A percentile compares a stretch with the other conserved stretches of the same genome.
Conservation (phyloP, 2,329 filamentous ascomycete genomes). For the Aspergillus neotritici region DNA sequence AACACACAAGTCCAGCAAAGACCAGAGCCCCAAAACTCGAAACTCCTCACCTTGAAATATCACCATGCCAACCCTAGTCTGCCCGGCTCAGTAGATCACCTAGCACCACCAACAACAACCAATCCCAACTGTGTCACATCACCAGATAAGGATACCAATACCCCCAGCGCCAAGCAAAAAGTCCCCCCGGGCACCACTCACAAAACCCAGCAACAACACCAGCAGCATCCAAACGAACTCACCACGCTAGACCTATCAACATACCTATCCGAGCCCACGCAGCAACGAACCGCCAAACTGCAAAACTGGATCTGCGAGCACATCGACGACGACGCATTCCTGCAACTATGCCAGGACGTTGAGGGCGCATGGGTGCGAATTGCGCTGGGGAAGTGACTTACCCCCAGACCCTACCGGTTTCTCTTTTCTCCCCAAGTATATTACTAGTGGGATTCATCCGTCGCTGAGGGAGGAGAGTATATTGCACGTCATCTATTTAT, state of each 20-base stretch:
- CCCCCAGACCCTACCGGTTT: not conserved
- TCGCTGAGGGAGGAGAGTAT: too few relatives aligned
- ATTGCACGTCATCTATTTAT: too few relatives aligned
- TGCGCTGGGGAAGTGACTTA: slow-evolving; percentile 30
- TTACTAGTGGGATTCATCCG: too few relatives aligned
- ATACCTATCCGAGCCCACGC: slow-evolving; percentile 26
- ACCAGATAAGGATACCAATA: too few relatives aligned
- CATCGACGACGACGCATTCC: slow-evolving; percentile 38
- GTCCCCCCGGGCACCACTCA: not conserved
- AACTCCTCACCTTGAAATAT: too few relatives aligned
- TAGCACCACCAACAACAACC: too few relatives aligned
- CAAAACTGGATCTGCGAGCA: slow-evolving; percentile 39
- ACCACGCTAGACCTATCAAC: slow-evolving; percentile 23
- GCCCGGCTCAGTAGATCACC: too few relatives aligned
- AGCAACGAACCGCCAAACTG: slow-evolving; percentile 29
- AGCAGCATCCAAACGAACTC: not conserved
- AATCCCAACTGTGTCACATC: too few relatives aligned
- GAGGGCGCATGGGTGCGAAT: slow-evolving; percentile 38
- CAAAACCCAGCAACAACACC: not conserved
- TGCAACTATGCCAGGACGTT: slow-evolving; percentile 36
- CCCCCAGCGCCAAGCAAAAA: not conserved
- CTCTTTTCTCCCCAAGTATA: not conserved
- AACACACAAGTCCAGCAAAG: too few relatives aligned
- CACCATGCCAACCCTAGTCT: too few relatives aligned
- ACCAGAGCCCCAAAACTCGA: too few relatives aligned